phyloP scores from a whole-genome alignment of 202 grass and related monocot species.

The Schoenoplectus tabernaemontani region DNA sequence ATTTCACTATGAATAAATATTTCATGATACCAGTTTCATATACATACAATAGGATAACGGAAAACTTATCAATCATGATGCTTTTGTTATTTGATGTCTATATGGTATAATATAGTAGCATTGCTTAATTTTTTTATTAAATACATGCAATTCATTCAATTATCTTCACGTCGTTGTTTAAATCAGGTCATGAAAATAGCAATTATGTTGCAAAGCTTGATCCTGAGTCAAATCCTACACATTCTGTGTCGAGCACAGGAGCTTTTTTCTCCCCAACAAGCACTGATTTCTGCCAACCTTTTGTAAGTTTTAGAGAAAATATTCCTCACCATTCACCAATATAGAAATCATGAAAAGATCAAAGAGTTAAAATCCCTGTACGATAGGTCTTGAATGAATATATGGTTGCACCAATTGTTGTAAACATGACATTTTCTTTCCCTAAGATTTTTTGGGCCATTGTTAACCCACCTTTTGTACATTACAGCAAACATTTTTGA shows the following conservation, averaged over 20 bases:
- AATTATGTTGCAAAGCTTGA: neutral
- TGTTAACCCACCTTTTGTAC: neutral
- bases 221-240: neutral
- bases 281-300: constrained; percentile 2
- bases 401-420: neutral
- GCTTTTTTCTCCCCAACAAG: neutral
- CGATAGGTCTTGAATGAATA: neutral
- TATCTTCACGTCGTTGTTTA: neutral
- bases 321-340: neutral
- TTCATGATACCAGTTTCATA: neutral
- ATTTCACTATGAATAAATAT: neutral
- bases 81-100: neutral
- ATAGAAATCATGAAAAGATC: neutral
- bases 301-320: constrained; percentile 5
- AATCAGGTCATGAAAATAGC: neutral
- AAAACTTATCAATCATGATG: neutral
- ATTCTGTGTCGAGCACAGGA: neutral
- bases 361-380: neutral
- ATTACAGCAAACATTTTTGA: neutral
- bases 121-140: neutral
- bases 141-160: neutral
- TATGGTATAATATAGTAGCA: neutral
- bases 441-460: neutral
- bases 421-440: neutral
- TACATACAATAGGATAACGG: neutral